Percentiles rank a stretch among this genome's conserved stretches.
Evolutionary conservation across 1,139 yeast genomes (phyloP).

Genomic region (Saccharomyces hybrid): DNA sequence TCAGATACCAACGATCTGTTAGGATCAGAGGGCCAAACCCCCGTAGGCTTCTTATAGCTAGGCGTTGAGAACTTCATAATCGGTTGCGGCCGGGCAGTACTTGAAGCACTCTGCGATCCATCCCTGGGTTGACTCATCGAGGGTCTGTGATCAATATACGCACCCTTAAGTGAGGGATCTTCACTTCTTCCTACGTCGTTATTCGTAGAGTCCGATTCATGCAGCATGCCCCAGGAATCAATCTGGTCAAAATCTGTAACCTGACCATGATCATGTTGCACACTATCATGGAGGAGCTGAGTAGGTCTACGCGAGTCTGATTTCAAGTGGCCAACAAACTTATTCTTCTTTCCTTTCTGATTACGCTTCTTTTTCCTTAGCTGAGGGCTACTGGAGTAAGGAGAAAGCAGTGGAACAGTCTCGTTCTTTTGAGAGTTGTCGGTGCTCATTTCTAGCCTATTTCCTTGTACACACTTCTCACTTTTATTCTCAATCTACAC

Average conservation of each 20-base stretch:
- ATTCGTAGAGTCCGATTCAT: constrained; percentile 21
- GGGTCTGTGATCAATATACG: constrained; percentile 32
- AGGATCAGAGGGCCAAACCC: background rate
- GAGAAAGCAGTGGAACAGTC: background rate
- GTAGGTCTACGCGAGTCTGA: background rate
- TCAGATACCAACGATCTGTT: background rate
- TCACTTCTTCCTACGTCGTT: constrained; percentile 12
- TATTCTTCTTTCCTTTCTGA: background rate
- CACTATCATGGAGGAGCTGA: constrained; percentile 2
- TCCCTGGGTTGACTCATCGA: constrained; percentile 12
- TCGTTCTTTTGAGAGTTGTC: background rate
- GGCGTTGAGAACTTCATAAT: constrained; percentile 8
- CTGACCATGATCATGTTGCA: background rate
- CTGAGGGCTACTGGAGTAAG: background rate
- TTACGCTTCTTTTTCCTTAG: background rate
- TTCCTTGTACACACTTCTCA: background rate
- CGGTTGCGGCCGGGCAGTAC: constrained; percentile 3
- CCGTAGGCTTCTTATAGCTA: constrained; percentile 1
- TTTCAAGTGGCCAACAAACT: background rate
- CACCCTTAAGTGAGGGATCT: constrained; percentile 19
- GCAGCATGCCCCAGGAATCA: constrained; percentile 30
- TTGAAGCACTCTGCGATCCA: constrained; percentile 10
- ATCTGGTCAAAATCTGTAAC: constrained; percentile 27
- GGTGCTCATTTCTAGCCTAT: background rate
- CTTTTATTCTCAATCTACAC: background rate